Evolutionary conservation across 768 basidiomycete genomes (phyloP), one percentile per base, ranked within the genome.

Genomic region (Dendrothele bispora): DNA sequence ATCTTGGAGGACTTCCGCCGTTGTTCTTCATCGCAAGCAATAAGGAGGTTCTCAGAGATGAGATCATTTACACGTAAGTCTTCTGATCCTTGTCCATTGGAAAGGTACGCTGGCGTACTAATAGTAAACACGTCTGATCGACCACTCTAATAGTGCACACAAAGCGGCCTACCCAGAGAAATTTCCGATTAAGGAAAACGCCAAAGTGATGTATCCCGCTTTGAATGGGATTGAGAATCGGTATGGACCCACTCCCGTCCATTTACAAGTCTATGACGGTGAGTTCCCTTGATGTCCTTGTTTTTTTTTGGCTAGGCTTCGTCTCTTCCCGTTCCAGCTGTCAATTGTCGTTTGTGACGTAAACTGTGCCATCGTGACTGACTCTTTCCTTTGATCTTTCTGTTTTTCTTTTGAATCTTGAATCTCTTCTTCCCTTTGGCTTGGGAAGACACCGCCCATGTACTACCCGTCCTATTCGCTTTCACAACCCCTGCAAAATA

Each of bases 221-320:
- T 61, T 88, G 20, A 59, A 70, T 7, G 78, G 71, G 10, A 82
- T 86, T 51, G 84, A 83, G 58, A 56, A 64, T 14, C 71, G 72
- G 10, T 66, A 68, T 54, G 38, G 38, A 37, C 24, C 88, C 2
- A 93, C 94, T 1, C 75, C 84, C 47, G 92, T 95, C 15, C 94
- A 98, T 68, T 71, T 98, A 10, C 94, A 98, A 63, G 83, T 97
- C 1, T 97, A 93, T 60, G 94, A 98, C 60, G 92, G 91, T 78
- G 64, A 56, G 62, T 70, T 61, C 34, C 22, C n/a, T 27, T 41
- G 8, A 17, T 36, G 18, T 4, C 7, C 22, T 22, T n/a, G n/a
- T n/a, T 36, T 36, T 15, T 35, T 41, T 56, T 43, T 34, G 25
- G n/a, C 34, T 25, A 15, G 24, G 15, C 20, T 37, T 44, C 41